Conservation (phyloP, 805 yeast genomes). For the Millerozyma acaciae region DNA sequence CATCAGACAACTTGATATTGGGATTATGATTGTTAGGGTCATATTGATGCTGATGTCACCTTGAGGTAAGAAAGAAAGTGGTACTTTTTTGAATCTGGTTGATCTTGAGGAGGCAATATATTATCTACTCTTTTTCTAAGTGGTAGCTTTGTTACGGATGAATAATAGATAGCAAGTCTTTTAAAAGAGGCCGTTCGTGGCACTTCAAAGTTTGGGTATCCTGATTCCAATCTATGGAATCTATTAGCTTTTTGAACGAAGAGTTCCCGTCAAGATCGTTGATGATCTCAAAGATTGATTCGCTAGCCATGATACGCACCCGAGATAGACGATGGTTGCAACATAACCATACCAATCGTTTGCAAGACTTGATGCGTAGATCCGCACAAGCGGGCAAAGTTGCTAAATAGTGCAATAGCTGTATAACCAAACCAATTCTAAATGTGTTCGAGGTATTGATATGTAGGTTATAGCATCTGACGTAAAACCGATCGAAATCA, state of each 20-base stretch:
- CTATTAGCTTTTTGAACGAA: slow-evolving; percentile 4
- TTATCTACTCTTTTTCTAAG: too few relatives aligned
- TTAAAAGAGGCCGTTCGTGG: too few relatives aligned
- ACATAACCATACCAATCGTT: slow-evolving; percentile 24
- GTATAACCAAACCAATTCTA: slow-evolving; percentile 37
- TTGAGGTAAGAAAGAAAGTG: neutral
- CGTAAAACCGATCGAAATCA: slow-evolving; percentile 33
- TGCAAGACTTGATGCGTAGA: slow-evolving; percentile 8
- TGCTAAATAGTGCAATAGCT: slow-evolving; percentile 40
- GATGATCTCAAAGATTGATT: slow-evolving; percentile 36
- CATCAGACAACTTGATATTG: slow-evolving; percentile 24
- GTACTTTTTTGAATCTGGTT: too few relatives aligned
- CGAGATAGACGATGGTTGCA: slow-evolving; percentile 26
- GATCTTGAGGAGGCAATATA: too few relatives aligned
- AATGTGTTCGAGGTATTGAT: slow-evolving; percentile 41
- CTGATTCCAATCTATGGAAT: slow-evolving; percentile 17
- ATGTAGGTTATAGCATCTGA: slow-evolving; percentile 54
- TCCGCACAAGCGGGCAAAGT: slow-evolving; percentile 8
- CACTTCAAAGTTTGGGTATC: too few relatives aligned
- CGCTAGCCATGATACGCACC: slow-evolving; percentile 38
- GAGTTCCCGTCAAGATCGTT: slow-evolving; percentile 17
- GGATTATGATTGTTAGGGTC: slow-evolving; percentile 11
- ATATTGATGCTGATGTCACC: neutral
- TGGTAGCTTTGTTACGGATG: too few relatives aligned
- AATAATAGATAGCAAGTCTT: too few relatives aligned